Evolutionary conservation across 1,284 basidiomycete genomes (phyloP).

Genomic region (Trametes hirsuta): DNA sequence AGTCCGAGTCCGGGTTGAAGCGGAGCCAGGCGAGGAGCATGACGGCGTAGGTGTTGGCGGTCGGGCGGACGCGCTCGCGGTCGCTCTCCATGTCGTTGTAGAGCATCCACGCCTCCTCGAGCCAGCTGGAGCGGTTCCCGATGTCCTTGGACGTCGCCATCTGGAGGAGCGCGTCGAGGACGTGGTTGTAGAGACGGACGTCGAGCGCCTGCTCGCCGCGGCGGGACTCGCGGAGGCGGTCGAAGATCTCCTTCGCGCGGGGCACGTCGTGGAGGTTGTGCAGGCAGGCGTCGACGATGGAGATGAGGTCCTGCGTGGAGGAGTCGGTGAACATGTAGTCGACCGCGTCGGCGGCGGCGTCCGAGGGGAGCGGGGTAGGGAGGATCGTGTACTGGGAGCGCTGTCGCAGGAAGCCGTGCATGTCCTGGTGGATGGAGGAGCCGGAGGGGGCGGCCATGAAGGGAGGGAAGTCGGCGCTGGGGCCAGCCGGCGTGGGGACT

Average conservation of each 20-base stretch:
- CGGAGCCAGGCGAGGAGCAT: slow-evolving; percentile 62
- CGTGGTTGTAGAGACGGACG: slow-evolving; percentile 50
- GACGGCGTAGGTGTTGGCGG: slow-evolving; percentile 65
- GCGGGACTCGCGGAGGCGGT: slow-evolving; percentile 49
- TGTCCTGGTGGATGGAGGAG: slow-evolving; percentile 28
- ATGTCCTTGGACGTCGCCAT: slow-evolving; percentile 55
- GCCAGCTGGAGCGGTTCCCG: slow-evolving; percentile 50
- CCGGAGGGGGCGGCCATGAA: slow-evolving; percentile 36
- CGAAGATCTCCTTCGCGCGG: slow-evolving; percentile 71
- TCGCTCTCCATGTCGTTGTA: slow-evolving; percentile 59
- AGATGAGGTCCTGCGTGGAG: slow-evolving; percentile 65
- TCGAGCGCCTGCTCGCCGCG: slow-evolving; percentile 42
- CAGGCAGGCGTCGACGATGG: slow-evolving; percentile 81
- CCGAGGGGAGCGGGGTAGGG: slow-evolving; percentile 62
- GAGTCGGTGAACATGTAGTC: slow-evolving; percentile 69
- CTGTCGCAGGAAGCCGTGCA: slow-evolving; percentile 54
- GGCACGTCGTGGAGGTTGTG: slow-evolving; percentile 72
- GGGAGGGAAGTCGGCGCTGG: slow-evolving; percentile 42
- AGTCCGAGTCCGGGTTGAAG: slow-evolving; percentile 42
- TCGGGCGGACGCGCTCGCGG: slow-evolving; percentile 52
- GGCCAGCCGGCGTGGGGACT: slow-evolving; percentile 45
- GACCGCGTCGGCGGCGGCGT: slow-evolving; percentile 42
- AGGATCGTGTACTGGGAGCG: slow-evolving; percentile 56
- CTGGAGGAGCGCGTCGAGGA: slow-evolving; percentile 65
- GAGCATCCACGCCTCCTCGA: slow-evolving; percentile 60